Evolutionary conservation across 139 green algal genomes (phyloP).

Genomic region (Coelastrella sp.): DNA sequence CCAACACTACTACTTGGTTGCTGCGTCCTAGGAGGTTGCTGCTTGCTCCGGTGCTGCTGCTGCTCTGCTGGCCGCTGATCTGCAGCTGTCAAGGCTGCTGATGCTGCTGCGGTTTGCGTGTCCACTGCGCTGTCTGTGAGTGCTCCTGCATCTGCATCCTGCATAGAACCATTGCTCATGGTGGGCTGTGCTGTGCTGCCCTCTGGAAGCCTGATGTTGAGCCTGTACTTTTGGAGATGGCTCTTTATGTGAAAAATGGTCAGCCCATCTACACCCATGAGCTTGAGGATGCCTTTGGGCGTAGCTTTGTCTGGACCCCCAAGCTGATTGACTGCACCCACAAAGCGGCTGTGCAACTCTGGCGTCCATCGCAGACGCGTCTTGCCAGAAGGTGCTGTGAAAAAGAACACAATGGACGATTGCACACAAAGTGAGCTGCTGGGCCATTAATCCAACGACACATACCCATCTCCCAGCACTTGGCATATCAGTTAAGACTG

Average conservation of each 20-base stretch:
- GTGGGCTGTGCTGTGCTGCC: neutral
- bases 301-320: constrained; percentile 73
- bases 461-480: too few relatives aligned
- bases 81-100: constrained; percentile 5
- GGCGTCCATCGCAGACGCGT: constrained; percentile 74
- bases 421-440: too few relatives aligned
- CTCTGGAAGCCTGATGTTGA: constrained; percentile 82
- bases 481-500: too few relatives aligned
- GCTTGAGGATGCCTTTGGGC: constrained; percentile 77
- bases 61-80: neutral
- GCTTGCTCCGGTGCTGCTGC: neutral
- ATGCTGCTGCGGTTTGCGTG: neutral
- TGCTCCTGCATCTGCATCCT: neutral
- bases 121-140: constrained; percentile 4
- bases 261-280: constrained; percentile 75
- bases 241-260: constrained; percentile 96
- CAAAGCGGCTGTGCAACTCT: constrained; percentile 67
- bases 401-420: neutral
- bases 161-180: constrained; percentile 8
- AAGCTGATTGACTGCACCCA: constrained; percentile 59
- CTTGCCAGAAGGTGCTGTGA: constrained; percentile 48
- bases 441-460: too few relatives aligned
- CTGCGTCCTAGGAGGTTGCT: constrained; percentile 6
- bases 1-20: neutral
- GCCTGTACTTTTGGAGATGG: constrained; percentile 92